phyloP scores from a whole-genome alignment of 331 rosid species.

The Cydonia oblonga region DNA sequence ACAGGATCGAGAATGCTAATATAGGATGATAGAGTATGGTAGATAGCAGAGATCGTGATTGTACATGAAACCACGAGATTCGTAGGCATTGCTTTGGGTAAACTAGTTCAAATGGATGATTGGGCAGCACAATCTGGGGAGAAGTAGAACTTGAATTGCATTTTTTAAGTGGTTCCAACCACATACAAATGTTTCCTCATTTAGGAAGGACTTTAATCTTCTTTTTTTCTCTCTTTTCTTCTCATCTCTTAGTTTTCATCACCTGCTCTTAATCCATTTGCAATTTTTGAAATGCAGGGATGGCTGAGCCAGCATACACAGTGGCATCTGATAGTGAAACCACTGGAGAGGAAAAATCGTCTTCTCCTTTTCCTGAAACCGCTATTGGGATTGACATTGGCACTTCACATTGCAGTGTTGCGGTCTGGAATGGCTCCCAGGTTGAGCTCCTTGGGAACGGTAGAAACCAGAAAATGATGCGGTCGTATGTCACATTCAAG shows the following conservation, averaged over 20 bases:
- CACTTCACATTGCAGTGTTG: slow-evolving; percentile 81
- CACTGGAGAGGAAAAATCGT: slow-evolving; percentile 50
- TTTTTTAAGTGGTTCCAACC: too few relatives aligned
- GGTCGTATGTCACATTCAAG: slow-evolving; percentile 62
- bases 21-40: neutral
- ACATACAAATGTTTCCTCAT: too few relatives aligned
- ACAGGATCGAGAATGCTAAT: neutral
- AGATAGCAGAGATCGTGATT: neutral
- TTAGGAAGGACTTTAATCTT: too few relatives aligned
- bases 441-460: slow-evolving; percentile 58
- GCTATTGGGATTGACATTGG: slow-evolving; percentile 83
- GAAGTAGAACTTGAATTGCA: too few relatives aligned
- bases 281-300: slow-evolving; percentile 29
- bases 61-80: neutral
- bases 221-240: too few relatives aligned
- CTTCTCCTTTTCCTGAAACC: slow-evolving; percentile 48
- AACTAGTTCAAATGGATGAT: neutral
- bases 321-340: slow-evolving; percentile 83
- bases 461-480: slow-evolving; percentile 57
- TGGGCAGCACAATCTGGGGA: too few relatives aligned
- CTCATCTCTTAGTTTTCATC: too few relatives aligned
- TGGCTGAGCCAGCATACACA: slow-evolving; percentile 74
- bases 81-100: neutral
- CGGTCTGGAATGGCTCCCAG: slow-evolving; percentile 71
- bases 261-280: neutral